Base-by-base conservation (phyloP, 495 filamentous ascomycete genomes). In the Cercophora newfieldiana region DNA sequence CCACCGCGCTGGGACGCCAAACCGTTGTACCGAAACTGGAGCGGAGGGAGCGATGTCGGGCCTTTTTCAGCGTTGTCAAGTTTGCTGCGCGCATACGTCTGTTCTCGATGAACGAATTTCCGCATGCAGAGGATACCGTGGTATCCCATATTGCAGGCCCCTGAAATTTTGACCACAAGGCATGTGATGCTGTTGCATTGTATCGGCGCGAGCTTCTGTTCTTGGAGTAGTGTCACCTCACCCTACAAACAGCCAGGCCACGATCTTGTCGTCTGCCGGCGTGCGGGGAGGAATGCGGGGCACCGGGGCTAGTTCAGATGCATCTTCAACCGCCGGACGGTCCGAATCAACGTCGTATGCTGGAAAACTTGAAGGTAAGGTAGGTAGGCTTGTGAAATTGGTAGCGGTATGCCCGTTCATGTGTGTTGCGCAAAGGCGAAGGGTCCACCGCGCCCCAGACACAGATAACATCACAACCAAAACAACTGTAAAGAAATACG, bases 181-280 rank as follows among this genome's bases (percentile, higher is more conserved):
- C 50, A 63, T 63, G 50, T 55, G 61, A 55, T 48, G 49, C 16
- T 7, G 26, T 21, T 33, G 48, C 19, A 50, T 28, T 16, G 16
- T 29, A 0, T 55, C 69, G 67, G 61, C 26, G 64, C 61, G 61
- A 60, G 57, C 29, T 69, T 59, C 67, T 58, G 29, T 69, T 71
- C 57, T 62, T 26, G 64, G 64, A 5, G 28, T 58, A 50, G 59
- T 22, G 26, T 18, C 63, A 31, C 51, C 58, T 26, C 22, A 44
- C 66, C 63, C 63, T 59, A 61, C 63, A 63, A 51, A 22, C 3
- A 63, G 19, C 48, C 8, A 55, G 1, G n/a, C 50, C 53, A 24
- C 30, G 55, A 48, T 60, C 29, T 10, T 26, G 6, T 48, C 21
- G 49, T 55, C 21, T 65, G 55, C 69, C 64, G 64, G 22, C 49